Base-by-base conservation (phyloP, 78 protist genomes). In the Mastigamoeba balamuthi region DNA sequence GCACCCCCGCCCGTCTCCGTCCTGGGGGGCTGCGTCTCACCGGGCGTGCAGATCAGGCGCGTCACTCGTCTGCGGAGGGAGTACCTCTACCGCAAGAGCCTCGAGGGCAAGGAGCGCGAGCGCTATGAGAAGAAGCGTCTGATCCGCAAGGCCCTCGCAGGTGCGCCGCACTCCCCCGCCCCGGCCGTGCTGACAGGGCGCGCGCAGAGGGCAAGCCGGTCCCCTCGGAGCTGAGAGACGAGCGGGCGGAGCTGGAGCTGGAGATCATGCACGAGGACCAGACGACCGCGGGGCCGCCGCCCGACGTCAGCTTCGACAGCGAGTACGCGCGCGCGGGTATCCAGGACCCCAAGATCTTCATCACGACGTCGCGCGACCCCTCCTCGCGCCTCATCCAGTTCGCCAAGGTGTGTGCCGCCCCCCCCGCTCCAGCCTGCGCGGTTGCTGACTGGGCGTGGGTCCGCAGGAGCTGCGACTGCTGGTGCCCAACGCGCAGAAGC, bases 291-390 rank as follows among this genome's bases (percentile, higher is more conserved):
- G 66, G 66, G 42, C 48, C 2, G 72, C 4, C 44, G 1, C 30
- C 30, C 41, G 5, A 7, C 29, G 17, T 28, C n/a, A 67, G 44
- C 27, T 64, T 93, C 35, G 99, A 98, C 66, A 98, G 96, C 81
- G 99, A 98, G 84, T 98, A 98, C 69, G 88, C 90, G 0, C n/a
- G 38, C 23, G 98, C 98, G 0, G 99, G 99, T 8, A 69, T 88
- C 27, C 4, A 7, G 10, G 99, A 98, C 9, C 99, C 99, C 5
- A 81, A 83, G 42, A 75, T 98, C 3, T 72, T 98, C 37, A 9
- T 96, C 39, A 96, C 99, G 3, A 96, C 99, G 4, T 81, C 97
- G 1, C 91, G 94, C 33, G 95, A 94, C 66, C 99, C 99, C 10
- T 64, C 86, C 66, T 38, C 80, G 3, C 69, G 88, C 29, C 85